Conservation (phyloP, 176 grass and related monocot genomes). For the Hsuehochloa calcarea region DNA sequence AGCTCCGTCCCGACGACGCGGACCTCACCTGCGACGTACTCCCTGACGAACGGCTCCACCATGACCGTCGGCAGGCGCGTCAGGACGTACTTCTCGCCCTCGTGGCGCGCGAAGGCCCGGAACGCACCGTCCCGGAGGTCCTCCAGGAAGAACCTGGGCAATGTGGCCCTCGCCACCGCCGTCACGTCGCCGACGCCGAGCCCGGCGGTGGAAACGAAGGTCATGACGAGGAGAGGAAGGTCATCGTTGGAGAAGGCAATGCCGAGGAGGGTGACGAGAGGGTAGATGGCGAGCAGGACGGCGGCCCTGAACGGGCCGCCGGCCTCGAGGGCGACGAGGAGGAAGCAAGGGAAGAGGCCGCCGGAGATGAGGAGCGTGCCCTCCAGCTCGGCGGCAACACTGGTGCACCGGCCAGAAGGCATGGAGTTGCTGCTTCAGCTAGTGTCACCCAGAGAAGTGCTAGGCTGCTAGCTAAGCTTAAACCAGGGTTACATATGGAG, state of each 20-base stretch:
- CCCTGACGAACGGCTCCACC: slow-evolving; percentile 59
- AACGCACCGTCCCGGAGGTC: slow-evolving; percentile 36
- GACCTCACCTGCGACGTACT: slow-evolving; percentile 39
- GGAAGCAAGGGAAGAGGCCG: slow-evolving; percentile 62
- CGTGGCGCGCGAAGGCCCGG: slow-evolving; percentile 5
- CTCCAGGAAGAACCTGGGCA: slow-evolving; percentile 57
- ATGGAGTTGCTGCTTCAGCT: not conserved
- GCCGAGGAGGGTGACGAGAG: slow-evolving; percentile 31
- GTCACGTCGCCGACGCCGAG: slow-evolving; percentile 29
- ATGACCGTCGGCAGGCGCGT: slow-evolving; percentile 47
- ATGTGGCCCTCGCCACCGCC: slow-evolving; percentile 39
- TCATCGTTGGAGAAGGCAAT: not conserved
- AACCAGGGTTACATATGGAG: not conserved
- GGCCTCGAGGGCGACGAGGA: slow-evolving; percentile 64
- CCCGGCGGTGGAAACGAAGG: slow-evolving; percentile 53
- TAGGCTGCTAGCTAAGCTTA: not conserved
- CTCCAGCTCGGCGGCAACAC: slow-evolving; percentile 48
- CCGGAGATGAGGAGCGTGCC: slow-evolving; percentile 55
- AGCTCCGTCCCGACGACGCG: slow-evolving; percentile 47
- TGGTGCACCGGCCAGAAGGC: not conserved
- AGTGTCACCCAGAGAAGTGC: not conserved
- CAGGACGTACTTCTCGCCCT: slow-evolving; percentile 34
- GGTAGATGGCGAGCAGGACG: slow-evolving; percentile 37
- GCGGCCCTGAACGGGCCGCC: slow-evolving; percentile 41
- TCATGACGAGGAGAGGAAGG: slow-evolving; percentile 38